Percentiles rank a stretch among this genome's conserved stretches.
These are phyloP conservation scores for Candida krabiensis DNA, from an alignment of 805 yeast species.

Conservation along the genomic window DNA sequence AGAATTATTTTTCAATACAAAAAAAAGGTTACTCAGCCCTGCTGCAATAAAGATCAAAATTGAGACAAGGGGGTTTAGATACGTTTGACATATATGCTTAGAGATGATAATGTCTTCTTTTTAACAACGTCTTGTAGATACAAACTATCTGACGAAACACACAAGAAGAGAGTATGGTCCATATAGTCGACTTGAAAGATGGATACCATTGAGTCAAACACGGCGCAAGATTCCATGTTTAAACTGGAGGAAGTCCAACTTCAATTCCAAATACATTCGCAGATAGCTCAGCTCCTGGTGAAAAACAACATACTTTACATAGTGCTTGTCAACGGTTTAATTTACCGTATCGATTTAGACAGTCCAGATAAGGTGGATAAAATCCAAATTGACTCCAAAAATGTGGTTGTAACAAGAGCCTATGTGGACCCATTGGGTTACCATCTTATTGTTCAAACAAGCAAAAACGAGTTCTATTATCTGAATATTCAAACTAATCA, in stretches of 20 bases:
- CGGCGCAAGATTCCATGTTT: constrained; percentile 13
- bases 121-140: no score
- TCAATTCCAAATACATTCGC: constrained; percentile 30
- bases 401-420: constrained; percentile 32
- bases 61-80: no score
- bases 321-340: constrained; percentile 49
- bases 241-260: constrained; percentile 34
- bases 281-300: constrained; percentile 53
- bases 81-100: no score
- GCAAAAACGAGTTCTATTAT: constrained; percentile 47
- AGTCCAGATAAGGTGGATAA: constrained; percentile 59
- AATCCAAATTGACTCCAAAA: constrained; percentile 30
- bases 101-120: no score
- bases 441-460: constrained; percentile 51
- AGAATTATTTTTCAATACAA: no score
- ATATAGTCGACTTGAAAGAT: constrained; percentile 1
- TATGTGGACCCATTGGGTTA: constrained; percentile 53
- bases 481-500: constrained; percentile 41
- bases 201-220: constrained; percentile 21
- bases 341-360: constrained; percentile 67
- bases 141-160: no score
- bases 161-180: no score
- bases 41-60: no score
- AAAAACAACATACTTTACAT: constrained; percentile 55
- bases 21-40: constrained; percentile 2